Base-by-base conservation (phyloP, 257 asterid genomes). In the Leonotis leonurus region DNA sequence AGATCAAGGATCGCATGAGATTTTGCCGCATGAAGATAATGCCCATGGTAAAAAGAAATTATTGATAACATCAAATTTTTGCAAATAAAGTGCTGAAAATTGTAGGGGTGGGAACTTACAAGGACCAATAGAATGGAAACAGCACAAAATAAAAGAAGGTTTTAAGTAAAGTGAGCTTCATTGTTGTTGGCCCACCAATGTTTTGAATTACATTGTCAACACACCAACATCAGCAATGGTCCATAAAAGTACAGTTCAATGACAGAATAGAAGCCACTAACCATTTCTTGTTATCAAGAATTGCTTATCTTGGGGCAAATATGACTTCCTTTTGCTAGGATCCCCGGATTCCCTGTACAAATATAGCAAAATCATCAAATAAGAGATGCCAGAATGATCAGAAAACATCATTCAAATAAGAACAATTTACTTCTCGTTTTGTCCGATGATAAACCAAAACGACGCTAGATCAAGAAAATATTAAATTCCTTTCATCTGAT, bases 211-310 rank as follows among this genome's bases (percentile, higher is more conserved):
- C 41, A 72, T 35, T 64, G 60, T 27, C 8, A 59, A 58, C 44
- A 36, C 14, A 53, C 22, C 45, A 64, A 37, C 67, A 50, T 33
- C 41, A 25, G 39, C 35, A 22, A 33, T 21, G 24, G 46, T 7
- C 26, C 6, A 62, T 8, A 8, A 8, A 12, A 64, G 56, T 24
- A 60, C 18, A 51, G 20, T 53, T 16, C 40, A 43, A 41, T 59
- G 17, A 71, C 13, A 49, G 35, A 65, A 65, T 35, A 53, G 57
- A 63, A 51, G 55, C 61, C 56, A 69, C 73, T 64, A 56, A 93
- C 99, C 99, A 30, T 93, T 93, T 79, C 97, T 83, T 60, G 97
- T 93, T 40, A 87, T 85, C 84, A 93, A 60, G 74, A 87, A 89
- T 73, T 93, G 99, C 76, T 87, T 93, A 39, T 93, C 94, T 32